Evolutionary conservation across 2,329 filamentous ascomycete genomes (phyloP).

Genomic region (Alternaria ventricosa): DNA sequence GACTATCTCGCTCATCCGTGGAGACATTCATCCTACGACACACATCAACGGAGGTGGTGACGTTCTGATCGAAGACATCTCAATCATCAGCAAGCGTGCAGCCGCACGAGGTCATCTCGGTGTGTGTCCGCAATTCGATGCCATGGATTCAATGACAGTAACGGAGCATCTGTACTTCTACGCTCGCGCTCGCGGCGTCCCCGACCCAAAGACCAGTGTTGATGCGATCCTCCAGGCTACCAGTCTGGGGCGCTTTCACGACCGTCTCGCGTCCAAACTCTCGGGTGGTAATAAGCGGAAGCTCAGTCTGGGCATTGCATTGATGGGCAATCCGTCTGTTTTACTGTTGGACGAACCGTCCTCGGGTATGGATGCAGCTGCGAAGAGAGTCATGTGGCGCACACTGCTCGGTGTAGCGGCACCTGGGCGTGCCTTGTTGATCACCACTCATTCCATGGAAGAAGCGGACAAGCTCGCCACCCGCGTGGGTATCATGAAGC

Average conservation of each 20-base stretch:
- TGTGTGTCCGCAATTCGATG: constrained; percentile 80
- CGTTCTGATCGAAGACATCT: constrained; percentile 78
- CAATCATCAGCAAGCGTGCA: constrained; percentile 74
- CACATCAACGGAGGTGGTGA: constrained; percentile 69
- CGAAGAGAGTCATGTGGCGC: constrained; percentile 92
- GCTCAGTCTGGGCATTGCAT: constrained; percentile 82
- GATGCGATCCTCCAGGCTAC: constrained; percentile 79
- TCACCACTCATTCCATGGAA: constrained; percentile 96
- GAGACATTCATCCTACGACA: constrained; percentile 77
- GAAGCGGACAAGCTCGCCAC: constrained; percentile 88
- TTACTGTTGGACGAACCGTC: constrained; percentile 88
- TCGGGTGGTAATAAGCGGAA: constrained; percentile 96
- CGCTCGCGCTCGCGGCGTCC: constrained; percentile 79
- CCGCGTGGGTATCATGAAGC: constrained; percentile 84
- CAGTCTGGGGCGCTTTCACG: constrained; percentile 72
- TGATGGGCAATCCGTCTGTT: constrained; percentile 91
- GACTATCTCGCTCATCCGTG: constrained; percentile 85
- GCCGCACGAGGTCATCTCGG: constrained; percentile 78
- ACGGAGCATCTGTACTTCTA: constrained; percentile 88
- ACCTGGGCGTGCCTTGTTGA: constrained; percentile 77
- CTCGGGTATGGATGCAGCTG: constrained; percentile 86
- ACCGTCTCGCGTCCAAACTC: constrained; percentile 78
- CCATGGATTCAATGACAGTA: constrained; percentile 90
- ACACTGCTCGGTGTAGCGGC: constrained; percentile 75
- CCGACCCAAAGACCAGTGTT: constrained; percentile 78